Percentiles rank a stretch among this genome's conserved stretches.
Evolutionary conservation across 2,329 filamentous ascomycete species (phyloP).

Genomic region (Phialemoniopsis sp.): DNA sequence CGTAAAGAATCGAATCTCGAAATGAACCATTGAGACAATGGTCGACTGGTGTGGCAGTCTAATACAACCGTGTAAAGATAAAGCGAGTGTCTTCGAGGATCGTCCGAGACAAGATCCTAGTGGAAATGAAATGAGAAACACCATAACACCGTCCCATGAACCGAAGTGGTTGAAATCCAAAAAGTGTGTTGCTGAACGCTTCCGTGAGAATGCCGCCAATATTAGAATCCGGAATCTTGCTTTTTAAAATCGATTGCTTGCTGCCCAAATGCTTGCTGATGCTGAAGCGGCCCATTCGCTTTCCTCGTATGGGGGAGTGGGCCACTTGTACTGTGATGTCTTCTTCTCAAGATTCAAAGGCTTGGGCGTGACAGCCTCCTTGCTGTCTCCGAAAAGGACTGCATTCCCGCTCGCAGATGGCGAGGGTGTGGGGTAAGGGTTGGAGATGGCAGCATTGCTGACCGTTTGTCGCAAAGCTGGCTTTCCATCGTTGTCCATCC

Average conservation of each 20-base stretch:
- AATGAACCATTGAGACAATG: too few species aligned
- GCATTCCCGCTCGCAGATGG: conserved; percentile 80
- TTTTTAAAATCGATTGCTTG: conserved; percentile 57
- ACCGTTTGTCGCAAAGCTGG: conserved; percentile 56
- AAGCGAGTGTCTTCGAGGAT: too few species aligned
- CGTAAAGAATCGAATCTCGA: too few species aligned
- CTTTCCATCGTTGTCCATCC: conserved; percentile 55
- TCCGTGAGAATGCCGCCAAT: conserved; percentile 1
- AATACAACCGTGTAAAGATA: too few species aligned
- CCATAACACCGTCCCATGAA: conserved; percentile 7
- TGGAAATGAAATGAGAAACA: conserved; percentile 5
- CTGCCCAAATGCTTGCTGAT: conserved; percentile 75
- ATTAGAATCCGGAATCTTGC: conserved; percentile 10
- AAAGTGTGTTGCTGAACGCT: conserved; percentile 1
- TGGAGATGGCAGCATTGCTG: conserved; percentile 57
- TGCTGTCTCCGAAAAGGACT: conserved; percentile 66
- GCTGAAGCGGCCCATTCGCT: conserved; percentile 85
- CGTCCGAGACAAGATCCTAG: too few species aligned
- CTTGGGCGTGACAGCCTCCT: conserved; percentile 60
- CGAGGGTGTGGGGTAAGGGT: conserved; percentile 64
- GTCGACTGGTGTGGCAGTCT: too few species aligned
- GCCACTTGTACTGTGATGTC: conserved; percentile 68
- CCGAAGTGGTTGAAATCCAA: conserved; percentile 8
- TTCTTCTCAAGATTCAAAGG: conserved; percentile 66
- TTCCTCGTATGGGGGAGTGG: conserved; percentile 92